Base-by-base conservation (phyloP, 306 rosid species). In the Cicer judaicum region DNA sequence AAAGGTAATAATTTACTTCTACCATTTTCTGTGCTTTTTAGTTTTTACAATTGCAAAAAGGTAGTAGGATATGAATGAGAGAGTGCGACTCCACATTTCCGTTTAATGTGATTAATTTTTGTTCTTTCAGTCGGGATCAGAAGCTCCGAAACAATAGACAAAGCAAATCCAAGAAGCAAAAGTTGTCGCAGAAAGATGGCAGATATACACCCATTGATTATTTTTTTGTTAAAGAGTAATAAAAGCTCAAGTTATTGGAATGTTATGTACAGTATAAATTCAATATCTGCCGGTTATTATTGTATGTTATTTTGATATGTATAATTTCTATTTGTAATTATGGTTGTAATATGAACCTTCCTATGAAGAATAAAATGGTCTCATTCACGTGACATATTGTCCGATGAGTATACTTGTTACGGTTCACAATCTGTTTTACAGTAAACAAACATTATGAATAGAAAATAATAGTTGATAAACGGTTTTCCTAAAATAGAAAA, bases 81-180 rank as follows among this genome's bases (percentile, higher is more conserved):
- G 47, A 55, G 46, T 61, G 41, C 21, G 8, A 69, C 11, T 64
- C 43, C 36, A 34, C 72, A 14, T 39, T 74, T 73, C 61, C 11
- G 75, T 54, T 60, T 78, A 15, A 63, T 21, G 50, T 54, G 59
- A 46, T 69, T 75, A 12, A 43, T 15, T 10, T 19, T 8, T 81
- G 61, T 79, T 73, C 41, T 76, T 69, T 57, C 90, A 90, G 94
- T 75, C 55, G 39, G 73, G 70, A 70, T 46, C 78, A 52, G 59
- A 87, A 86, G 82, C 86, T 81, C 52, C 77, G 21, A 15, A 68
- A 41, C 50, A 18, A 73, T n/a, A 68, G 78, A 70, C 82, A 72
- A 50, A 82, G 90, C 69, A 90, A 84, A 76, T 81, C 82, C 75
- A 90, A 91, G 86, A 90, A 48, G 86, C 91, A 63, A 52, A 94